Base-by-base conservation (phyloP, 1,284 basidiomycete species). In the Puccinia coronata region DNA sequence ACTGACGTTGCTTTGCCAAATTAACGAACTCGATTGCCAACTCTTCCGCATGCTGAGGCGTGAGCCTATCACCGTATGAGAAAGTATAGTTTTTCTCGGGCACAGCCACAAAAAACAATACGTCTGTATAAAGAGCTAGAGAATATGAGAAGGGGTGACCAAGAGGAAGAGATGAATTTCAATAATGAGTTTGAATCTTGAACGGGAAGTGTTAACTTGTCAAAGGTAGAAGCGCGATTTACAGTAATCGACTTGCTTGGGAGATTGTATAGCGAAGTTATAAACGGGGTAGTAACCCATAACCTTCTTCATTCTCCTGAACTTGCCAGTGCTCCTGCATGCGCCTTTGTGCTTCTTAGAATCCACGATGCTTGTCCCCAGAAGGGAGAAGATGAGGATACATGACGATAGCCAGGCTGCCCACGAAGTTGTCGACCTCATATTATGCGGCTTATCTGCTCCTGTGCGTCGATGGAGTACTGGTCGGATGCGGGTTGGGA, bases 221-320 rank as follows among this genome's bases (percentile, higher is more conserved):
- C 23, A 57, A n/a, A 31, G 25, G 25, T 23, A 20, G 14, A 67
- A 67, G 31, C 11, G 61, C 31, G 34, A 57, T 51, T 79, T 47
- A 79, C 77, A 70, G 34, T 67, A 79, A 71, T 67, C 47, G 67
- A 79, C 51, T 57, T 79, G 65, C 36, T n/a, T 36, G 25, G 77
- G 77, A 1, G 77, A 59, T 49, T 79, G 77, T 43, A 79, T 39
- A 12, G 14, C 23, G 51, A 23, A 70, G 43, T 79, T 70, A 47
- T 79, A 79, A 47, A 43, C 55, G 41, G 77, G 77, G 39, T 79
- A 79, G 31, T 79, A 79, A 16, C 75, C 75, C 49, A 69, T 53
- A 39, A 78, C 39, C 55, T 78, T 78, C 49, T 69, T 69, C 41
- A 47, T 71, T 12, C 41, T 71, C 18, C 28, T 41, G 31, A 67